A percentile compares a stretch with the other conserved stretches of the same genome.
phyloP scores from a whole-genome alignment of 1,139 yeast species.

The Suhomyces bolitotheri region DNA sequence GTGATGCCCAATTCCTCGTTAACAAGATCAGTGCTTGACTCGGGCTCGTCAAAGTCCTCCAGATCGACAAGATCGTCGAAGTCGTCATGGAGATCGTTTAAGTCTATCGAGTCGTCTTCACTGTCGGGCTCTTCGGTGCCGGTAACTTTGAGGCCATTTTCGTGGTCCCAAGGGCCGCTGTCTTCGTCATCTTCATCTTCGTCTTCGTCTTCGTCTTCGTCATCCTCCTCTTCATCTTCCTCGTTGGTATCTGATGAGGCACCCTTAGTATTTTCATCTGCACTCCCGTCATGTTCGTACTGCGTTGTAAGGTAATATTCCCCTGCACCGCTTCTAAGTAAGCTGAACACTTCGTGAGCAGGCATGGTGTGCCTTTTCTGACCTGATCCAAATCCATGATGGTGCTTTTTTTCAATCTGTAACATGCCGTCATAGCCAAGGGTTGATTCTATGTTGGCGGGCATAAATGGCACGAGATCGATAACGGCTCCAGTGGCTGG shows the following conservation, averaged over 20 bases:
- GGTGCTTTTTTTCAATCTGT: slow-evolving; percentile 56
- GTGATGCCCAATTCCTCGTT: slow-evolving; percentile 11
- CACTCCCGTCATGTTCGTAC: slow-evolving; percentile 39
- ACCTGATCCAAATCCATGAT: slow-evolving; percentile 70
- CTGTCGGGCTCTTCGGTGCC: slow-evolving; percentile 10
- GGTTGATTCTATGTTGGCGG: slow-evolving; percentile 34
- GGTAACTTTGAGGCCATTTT: slow-evolving; percentile 1
- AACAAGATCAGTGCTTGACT: slow-evolving; percentile 1
- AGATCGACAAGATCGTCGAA: slow-evolving; percentile 24
- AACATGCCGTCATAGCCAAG: slow-evolving; percentile 36
- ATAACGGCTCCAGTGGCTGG: slow-evolving; percentile 6
- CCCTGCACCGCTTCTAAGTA: slow-evolving; percentile 40
- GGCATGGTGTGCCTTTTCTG: slow-evolving; percentile 49
- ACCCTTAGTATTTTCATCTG: no score
- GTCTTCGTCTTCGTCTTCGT: slow-evolving; percentile 8
- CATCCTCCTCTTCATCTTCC: slow-evolving; percentile 14
- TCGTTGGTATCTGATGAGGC: slow-evolving; percentile 6
- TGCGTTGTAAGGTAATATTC: slow-evolving; percentile 67
- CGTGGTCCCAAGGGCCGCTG: slow-evolving; percentile 2
- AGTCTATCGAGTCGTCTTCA: slow-evolving; percentile 35
- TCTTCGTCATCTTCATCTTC: slow-evolving; percentile 7
- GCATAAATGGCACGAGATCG: slow-evolving; percentile 31
- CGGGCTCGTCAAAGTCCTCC: slow-evolving; percentile 13
- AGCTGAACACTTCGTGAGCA: slow-evolving; percentile 46
- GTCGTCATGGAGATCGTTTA: slow-evolving; percentile 51